A percentile compares a stretch with the other conserved stretches of the same genome.
Conservation (phyloP, 352 stramenopile species). For the Globisporangium yorkense region DNA sequence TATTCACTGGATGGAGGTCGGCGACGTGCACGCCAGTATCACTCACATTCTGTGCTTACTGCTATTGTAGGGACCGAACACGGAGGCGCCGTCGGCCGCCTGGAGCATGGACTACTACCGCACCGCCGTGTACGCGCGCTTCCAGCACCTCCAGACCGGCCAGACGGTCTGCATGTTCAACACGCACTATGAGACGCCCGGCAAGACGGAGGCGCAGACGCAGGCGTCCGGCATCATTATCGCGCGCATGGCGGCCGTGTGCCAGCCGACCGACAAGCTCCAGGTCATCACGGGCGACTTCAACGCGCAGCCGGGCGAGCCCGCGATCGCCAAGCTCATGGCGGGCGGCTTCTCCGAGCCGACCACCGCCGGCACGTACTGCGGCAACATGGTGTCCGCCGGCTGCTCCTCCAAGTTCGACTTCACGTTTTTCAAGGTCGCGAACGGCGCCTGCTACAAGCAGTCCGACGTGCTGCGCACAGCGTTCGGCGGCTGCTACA, state of each 20-base stretch:
- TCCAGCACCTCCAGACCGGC: slow-evolving; percentile 54
- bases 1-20: not conserved
- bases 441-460: slow-evolving; percentile 35
- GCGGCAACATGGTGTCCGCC: slow-evolving; percentile 49
- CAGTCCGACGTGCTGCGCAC: slow-evolving; percentile 55
- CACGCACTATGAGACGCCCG: slow-evolving; percentile 79
- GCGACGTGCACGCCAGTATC: not conserved
- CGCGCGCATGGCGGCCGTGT: slow-evolving; percentile 34
- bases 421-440: slow-evolving; percentile 43
- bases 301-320: slow-evolving; percentile 57
- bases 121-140: slow-evolving; percentile 61
- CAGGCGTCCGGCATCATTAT: slow-evolving; percentile 65
- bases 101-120: slow-evolving; percentile 78
- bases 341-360: slow-evolving; percentile 36
- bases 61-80: slow-evolving; percentile 28
- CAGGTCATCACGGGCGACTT: slow-evolving; percentile 63
- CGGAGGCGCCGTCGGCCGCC: slow-evolving; percentile 33
- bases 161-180: slow-evolving; percentile 70
- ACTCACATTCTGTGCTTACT: not conserved
- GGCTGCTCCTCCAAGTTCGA: slow-evolving; percentile 71
- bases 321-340: slow-evolving; percentile 51
- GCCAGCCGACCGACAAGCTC: slow-evolving; percentile 51
- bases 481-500: slow-evolving; percentile 60
- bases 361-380: slow-evolving; percentile 49
- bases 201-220: slow-evolving; percentile 63